phyloP scores from a whole-genome alignment of 257 asterid genomes.

The Eustoma russellianum region DNA sequence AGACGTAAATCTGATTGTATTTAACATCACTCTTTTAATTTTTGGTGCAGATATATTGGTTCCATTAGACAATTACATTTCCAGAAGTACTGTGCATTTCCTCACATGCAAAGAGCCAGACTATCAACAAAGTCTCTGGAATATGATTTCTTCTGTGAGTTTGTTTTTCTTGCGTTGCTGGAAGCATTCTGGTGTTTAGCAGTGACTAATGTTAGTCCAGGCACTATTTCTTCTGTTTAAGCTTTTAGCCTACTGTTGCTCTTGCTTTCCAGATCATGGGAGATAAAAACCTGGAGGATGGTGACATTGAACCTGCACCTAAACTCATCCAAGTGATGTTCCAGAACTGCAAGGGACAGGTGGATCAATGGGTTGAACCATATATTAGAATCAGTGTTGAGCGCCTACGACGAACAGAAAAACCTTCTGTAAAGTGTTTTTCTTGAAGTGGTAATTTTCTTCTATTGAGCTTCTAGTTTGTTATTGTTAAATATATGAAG shows the following conservation, averaged over 20 bases:
- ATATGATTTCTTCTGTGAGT: constrained; percentile 85
- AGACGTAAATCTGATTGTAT: too few relatives aligned
- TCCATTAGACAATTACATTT: constrained; percentile 89
- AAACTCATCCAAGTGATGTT: constrained; percentile 90
- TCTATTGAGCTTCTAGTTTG: too few relatives aligned
- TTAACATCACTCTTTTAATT: background rate
- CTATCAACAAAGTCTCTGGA: constrained; percentile 99
- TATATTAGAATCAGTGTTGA: constrained; percentile 67
- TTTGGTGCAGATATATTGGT: constrained; percentile 67
- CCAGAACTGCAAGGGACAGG: constrained; percentile 91
- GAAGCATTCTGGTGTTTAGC: background rate
- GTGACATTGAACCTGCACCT: constrained; percentile 97
- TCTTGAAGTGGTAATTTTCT: constrained; percentile 72
- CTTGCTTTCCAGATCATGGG: constrained; percentile 60
- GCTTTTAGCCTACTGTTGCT: constrained; percentile 7
- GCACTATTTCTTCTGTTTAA: background rate
- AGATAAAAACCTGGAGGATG: constrained; percentile 84
- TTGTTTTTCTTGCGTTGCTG: background rate
- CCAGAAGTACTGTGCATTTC: constrained; percentile 83
- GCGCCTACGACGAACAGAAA: constrained; percentile 74
- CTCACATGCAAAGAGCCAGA: constrained; percentile 92
- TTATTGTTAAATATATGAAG: too few relatives aligned
- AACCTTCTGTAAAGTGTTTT: constrained; percentile 63
- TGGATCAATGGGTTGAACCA: constrained; percentile 97
- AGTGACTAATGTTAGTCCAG: background rate